Evolutionary conservation across 805 yeast genomes (phyloP), one percentile per base, ranked within the genome.

Genomic region (Candida cerambycidarum): DNA sequence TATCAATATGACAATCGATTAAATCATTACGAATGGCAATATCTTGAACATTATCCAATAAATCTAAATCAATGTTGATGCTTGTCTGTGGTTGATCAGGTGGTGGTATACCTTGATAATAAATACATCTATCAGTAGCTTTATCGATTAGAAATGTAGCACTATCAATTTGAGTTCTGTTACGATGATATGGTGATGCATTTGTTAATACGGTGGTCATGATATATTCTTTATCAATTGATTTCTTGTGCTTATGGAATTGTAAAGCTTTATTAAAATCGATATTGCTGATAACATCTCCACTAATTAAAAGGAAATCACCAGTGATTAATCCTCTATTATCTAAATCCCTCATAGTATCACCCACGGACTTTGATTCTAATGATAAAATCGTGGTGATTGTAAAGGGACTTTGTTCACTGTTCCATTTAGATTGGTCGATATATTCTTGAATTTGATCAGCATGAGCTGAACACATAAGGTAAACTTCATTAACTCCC

Each of bases 311-410:
- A 43, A 93, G 68, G 56, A 93, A 93, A 63, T 93, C 99, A 11
- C 95, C 90, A 1, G 86, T 80, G 39, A 93, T 87, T 44, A 92
- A 69, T 5, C 97, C 97, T 54, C 96, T 75, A 47, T 87, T 83
- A 62, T 93, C 99, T 45, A 93, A 69, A 58, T 92, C 98, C 61
- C 99, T 78, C 95, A 93, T 87, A 15, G 96, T 95, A 66, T 93
- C 99, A 52, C 99, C 99, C 9, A 92, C 95, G 19, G 95, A 86
- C 62, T 90, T 71, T 9, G 93, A 82, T 61, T 92, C 97, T 37
- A 89, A 79, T 17, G 95, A 80, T 73, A 86, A 77, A 41, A 92
- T 79, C 2, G 95, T 85, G 37, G 80, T 78, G 34, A 93, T 76
- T 43, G 78, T 77, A 62, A 93, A 92, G 1, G 97, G 96, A 15